Conservation (phyloP, 495 filamentous ascomycete genomes). For the Neurospora sublineolata region DNA sequence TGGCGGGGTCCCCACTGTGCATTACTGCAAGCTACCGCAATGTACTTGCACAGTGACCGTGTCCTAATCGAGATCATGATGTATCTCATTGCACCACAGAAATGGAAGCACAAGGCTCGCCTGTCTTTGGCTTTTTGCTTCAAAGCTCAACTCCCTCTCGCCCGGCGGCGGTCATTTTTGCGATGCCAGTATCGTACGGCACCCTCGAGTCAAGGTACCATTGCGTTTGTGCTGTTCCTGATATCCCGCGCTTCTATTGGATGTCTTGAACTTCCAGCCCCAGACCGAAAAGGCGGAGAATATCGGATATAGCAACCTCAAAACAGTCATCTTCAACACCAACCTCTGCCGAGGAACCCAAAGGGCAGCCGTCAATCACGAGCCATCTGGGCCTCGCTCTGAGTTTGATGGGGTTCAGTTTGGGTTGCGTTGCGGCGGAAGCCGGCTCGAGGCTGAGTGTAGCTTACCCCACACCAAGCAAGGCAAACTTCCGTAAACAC, state of each 20-base stretch:
- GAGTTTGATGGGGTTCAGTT: background rate
- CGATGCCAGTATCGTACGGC: background rate
- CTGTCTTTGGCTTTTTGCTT: background rate
- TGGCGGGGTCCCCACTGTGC: background rate
- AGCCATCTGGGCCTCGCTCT: background rate
- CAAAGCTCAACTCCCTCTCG: background rate
- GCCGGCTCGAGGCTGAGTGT: background rate
- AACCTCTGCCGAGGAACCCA: background rate
- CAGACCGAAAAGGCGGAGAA: background rate
- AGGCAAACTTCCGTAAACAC: background rate
- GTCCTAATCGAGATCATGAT: background rate
- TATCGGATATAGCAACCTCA: background rate
- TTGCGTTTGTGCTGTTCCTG: background rate
- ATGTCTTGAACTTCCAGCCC: background rate
- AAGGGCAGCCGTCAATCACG: background rate
- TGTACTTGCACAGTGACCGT: background rate
- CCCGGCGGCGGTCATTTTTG: background rate
- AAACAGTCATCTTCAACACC: background rate
- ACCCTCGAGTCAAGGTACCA: background rate
- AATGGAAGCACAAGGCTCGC: background rate
- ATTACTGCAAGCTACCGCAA: background rate
- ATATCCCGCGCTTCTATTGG: background rate
- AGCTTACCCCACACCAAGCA: background rate
- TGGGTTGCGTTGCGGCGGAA: background rate
- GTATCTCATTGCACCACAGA: background rate